These are phyloP conservation scores for Cladophialophora immunda DNA, from an alignment of 2,329 filamentous ascomycete species.

Conservation along the genomic window DNA sequence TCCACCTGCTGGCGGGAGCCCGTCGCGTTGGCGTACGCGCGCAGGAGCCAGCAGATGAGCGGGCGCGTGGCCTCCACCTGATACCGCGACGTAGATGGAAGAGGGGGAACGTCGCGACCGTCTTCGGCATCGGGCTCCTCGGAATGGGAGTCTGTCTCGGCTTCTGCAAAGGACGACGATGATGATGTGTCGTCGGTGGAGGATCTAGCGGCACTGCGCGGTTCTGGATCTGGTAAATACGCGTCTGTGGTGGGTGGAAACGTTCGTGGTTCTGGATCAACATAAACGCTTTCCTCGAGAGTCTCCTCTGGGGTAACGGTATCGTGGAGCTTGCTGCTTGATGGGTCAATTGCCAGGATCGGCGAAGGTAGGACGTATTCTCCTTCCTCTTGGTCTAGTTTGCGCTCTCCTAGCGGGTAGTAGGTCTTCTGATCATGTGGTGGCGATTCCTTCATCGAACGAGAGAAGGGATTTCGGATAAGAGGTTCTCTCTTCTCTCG, in stretches of 20 bases:
- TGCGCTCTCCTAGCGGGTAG: constrained; percentile 37
- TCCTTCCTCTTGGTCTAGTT: constrained; percentile 40
- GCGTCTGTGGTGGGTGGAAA: neutral
- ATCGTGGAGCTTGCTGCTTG: constrained; percentile 11
- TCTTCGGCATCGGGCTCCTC: constrained; percentile 19
- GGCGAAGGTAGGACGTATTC: constrained; percentile 41
- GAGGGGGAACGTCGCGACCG: constrained; percentile 13
- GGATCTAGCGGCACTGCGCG: too few relatives aligned
- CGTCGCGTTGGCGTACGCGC: constrained; percentile 38
- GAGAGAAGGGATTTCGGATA: constrained; percentile 13
- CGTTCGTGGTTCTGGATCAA: neutral
- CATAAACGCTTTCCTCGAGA: neutral
- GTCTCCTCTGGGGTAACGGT: neutral
- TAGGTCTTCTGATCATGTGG: constrained; percentile 33
- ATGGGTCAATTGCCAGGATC: constrained; percentile 32
- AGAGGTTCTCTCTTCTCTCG: constrained; percentile 20
- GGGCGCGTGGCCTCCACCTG: constrained; percentile 34
- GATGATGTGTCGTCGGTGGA: neutral
- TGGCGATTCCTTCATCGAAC: constrained; percentile 2
- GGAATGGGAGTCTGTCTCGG: neutral
- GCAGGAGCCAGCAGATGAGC: constrained; percentile 40
- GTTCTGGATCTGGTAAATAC: neutral
- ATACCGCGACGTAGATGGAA: constrained; percentile 23
- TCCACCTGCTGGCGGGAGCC: constrained; percentile 36
- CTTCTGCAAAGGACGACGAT: neutral